Evolutionary conservation across 2,329 filamentous ascomycete genomes (phyloP), one percentile per base, ranked within the genome.

Genomic region (Aspergillus ibericus): DNA sequence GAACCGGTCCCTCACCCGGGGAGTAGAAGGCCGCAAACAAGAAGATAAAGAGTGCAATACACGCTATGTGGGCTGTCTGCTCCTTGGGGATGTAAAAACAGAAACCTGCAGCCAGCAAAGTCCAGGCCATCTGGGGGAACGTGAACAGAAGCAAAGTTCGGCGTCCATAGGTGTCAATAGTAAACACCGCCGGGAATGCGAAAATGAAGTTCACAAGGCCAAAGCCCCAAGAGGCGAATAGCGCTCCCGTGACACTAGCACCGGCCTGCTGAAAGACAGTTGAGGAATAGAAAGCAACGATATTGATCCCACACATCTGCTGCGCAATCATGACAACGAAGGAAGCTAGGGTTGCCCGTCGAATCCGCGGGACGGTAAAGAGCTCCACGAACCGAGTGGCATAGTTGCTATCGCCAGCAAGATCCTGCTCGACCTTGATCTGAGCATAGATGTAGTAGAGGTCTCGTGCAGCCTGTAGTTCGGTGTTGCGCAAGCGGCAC

Each of bases 291-390:
- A 92, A 92, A 0, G 88, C 87, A 56, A 92, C 88, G 57, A 91
- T 89, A 70, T 91, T 90, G 72, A 89, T 81, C 75, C 83, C 84
- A 66, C 86, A 89, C 83, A 89, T 87, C 72, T 90, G 87, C 72
- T 90, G 88, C 0, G 86, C 86, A 66, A 90, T 86, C 91, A 96
- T 96, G 64, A 93, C 90, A 1, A 86, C 85, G 63, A 87, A 90
- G 0, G 90, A 89, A 5, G 91, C 91, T 29, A 90, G 81, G 3
- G 87, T 93, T 2, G 92, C 92, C 40, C 79, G 78, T 38, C 79
- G 76, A 56, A 81, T 73, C 16, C 79, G 77, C 5, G 79, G 79
- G 53, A 81, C 77, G 12, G 79, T 81, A 61, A 81, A 81, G 0
- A 85, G 71, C 59, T 81, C 75, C 44, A 78, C 53, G 63, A 91